Evolutionary conservation across 2,329 filamentous ascomycete genomes (phyloP), one percentile per base, ranked within the genome.

Genomic region (Cladosporium phlei): DNA sequence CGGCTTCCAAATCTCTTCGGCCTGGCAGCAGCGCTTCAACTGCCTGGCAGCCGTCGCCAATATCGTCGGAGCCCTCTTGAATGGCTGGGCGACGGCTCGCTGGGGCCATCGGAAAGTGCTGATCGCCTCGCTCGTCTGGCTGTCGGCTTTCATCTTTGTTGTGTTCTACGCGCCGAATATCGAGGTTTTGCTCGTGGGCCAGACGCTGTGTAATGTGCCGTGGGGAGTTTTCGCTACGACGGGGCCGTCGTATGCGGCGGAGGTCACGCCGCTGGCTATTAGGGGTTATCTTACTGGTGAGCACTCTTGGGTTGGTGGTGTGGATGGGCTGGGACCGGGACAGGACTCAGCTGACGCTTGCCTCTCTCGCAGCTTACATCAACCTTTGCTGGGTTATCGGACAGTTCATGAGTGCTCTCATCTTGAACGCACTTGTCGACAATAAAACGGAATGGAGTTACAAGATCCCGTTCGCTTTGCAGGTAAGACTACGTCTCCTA

Each of bases 191-290:
- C 70, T 78, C 53, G 67, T 69, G 5, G 65, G 69, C 29, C 77
- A 80, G 65, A 62, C 76, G 42, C 67, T 80, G 38, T 75, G 78
- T 59, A 77, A 77, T 45, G 56, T 80, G 4, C 77, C 77, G 1
- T 80, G 77, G 77, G 77, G 77, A 16, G 72, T 80, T 54, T 80
- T 80, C 56, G 77, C 79, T 51, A 76, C 77, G 55, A 79, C 79
- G 56, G 70, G 77, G 3, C 77, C 77, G 0, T 76, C 77, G 9
- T 80, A 80, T 66, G 75, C 70, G 59, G 64, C 64, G 55, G 77
- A 80, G 58, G 76, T 80, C 17, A 39, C 32, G 16, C 46, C 46
- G 9, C 16, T 47, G 27, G 44, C 44, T 19, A 39, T 47, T 17
- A 39, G 44, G 25, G 44, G 44, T 43, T 85, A 84, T 59, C 66